phyloP scores from a whole-genome alignment of 345 rosid genomes.

The Toxicodendron radicans region DNA sequence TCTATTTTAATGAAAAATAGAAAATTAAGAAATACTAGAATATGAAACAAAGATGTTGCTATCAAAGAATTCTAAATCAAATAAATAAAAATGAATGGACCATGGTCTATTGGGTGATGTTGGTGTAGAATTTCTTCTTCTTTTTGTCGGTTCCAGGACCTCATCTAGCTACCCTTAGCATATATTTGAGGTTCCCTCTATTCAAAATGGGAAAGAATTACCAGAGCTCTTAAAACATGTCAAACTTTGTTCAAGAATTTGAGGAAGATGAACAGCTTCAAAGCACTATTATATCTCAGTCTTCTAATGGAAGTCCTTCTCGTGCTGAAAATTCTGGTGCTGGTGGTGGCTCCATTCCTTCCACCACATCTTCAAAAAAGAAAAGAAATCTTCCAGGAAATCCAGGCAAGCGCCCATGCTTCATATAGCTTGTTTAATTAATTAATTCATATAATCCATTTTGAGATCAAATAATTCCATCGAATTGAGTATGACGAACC shows the following conservation, averaged over 20 bases:
- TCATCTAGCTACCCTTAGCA: conserved; percentile 13
- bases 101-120: conserved; percentile 27
- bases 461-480: background rate
- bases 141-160: conserved; percentile 34
- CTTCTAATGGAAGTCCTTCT: conserved; percentile 46
- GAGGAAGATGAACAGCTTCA: conserved; percentile 50
- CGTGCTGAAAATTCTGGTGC: conserved; percentile 24
- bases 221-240: conserved; percentile 36
- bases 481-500: no score
- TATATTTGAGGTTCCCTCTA: conserved; percentile 25
- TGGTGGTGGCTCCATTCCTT: conserved; percentile 31
- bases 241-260: conserved; percentile 42
- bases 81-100: conserved; percentile 23
- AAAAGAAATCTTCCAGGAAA: conserved; percentile 62
- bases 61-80: conserved; percentile 35
- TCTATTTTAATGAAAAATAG: conserved; percentile 7
- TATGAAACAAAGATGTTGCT: conserved; percentile 19
- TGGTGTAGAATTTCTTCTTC: conserved; percentile 35
- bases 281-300: conserved; percentile 31
- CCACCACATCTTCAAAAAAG: conserved; percentile 33
- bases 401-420: conserved; percentile 41
- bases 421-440: background rate
- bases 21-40: background rate
- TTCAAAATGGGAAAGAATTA: conserved; percentile 13
- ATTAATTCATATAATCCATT: background rate